These are phyloP conservation scores for Chernovozyma aurita DNA, from an alignment of 1,139 yeast species.

Conservation along the genomic window DNA sequence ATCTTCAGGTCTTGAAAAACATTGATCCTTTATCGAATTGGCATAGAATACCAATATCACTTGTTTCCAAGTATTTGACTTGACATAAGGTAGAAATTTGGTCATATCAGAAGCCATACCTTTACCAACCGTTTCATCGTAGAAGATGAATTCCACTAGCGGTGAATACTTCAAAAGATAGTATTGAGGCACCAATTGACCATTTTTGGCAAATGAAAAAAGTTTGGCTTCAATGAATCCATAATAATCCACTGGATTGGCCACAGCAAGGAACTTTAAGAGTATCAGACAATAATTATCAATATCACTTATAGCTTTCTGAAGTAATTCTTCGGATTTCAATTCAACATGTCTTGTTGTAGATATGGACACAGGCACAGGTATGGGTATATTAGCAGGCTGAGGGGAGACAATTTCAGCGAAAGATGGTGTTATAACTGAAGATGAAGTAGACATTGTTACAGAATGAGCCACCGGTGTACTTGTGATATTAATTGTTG, in stretches of 20 bases:
- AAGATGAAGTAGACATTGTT: background rate
- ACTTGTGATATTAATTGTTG: background rate
- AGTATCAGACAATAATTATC: constrained; percentile 44
- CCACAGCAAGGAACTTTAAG: constrained; percentile 48
- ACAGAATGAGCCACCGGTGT: background rate
- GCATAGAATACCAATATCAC: constrained; percentile 48
- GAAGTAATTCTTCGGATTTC: background rate
- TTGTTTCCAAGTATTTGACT: constrained; percentile 52
- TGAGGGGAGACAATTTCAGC: background rate
- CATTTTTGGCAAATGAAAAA: constrained; percentile 27
- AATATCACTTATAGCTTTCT: constrained; percentile 21
- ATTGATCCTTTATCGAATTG: constrained; percentile 50
- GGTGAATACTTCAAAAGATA: constrained; percentile 42
- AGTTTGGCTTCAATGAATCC: constrained; percentile 34
- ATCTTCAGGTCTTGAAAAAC: constrained; percentile 53
- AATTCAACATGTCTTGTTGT: background rate
- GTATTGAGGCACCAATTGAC: constrained; percentile 42
- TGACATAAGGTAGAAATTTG: constrained; percentile 36
- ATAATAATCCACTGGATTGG: constrained; percentile 51
- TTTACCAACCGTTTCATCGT: constrained; percentile 35
- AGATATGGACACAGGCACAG: background rate
- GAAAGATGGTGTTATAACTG: background rate
- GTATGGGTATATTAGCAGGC: too few relatives aligned
- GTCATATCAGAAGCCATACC: constrained; percentile 37
- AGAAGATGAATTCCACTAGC: constrained; percentile 44